Evolutionary conservation across 176 grass and related monocot genomes (phyloP).

Genomic region (Raddia distichophylla): DNA sequence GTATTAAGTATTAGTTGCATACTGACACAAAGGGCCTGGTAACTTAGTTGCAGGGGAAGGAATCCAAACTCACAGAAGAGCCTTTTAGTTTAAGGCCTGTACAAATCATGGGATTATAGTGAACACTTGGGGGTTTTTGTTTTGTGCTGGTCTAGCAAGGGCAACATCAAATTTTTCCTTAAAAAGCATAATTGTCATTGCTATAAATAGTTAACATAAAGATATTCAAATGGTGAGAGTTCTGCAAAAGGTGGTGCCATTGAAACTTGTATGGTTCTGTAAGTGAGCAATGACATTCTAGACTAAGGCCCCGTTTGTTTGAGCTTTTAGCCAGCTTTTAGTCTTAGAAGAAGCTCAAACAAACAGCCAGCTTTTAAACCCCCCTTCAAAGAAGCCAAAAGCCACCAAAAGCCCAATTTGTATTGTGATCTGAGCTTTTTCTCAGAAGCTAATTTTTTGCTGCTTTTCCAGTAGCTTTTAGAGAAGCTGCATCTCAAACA

Average conservation of each 20-base stretch:
- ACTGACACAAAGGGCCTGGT: too few relatives aligned
- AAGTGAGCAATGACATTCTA: background rate
- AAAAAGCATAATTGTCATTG: background rate
- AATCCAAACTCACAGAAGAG: background rate
- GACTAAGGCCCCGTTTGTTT: too few relatives aligned
- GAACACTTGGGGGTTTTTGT: background rate
- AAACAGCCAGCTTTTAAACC: too few relatives aligned
- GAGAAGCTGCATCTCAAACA: too few relatives aligned
- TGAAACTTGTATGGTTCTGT: background rate
- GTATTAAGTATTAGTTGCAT: background rate
- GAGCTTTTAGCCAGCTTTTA: too few relatives aligned
- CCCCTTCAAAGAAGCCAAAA: too few relatives aligned
- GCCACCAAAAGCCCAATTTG: too few relatives aligned
- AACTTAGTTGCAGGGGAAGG: background rate
- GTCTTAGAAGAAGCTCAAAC: too few relatives aligned
- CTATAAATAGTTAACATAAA: slow-evolving; percentile 22
- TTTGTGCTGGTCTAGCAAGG: slow-evolving; percentile 5
- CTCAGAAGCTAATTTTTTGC: too few relatives aligned
- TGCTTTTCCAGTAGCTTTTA: too few relatives aligned
- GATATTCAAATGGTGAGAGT: background rate
- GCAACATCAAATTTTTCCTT: background rate
- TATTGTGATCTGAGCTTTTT: too few relatives aligned
- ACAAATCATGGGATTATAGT: background rate
- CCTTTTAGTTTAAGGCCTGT: background rate
- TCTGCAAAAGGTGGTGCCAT: background rate